These are phyloP conservation scores for Wickerhamiella sergipiensis DNA, from an alignment of 805 yeast species.

Conservation along the genomic window DNA sequence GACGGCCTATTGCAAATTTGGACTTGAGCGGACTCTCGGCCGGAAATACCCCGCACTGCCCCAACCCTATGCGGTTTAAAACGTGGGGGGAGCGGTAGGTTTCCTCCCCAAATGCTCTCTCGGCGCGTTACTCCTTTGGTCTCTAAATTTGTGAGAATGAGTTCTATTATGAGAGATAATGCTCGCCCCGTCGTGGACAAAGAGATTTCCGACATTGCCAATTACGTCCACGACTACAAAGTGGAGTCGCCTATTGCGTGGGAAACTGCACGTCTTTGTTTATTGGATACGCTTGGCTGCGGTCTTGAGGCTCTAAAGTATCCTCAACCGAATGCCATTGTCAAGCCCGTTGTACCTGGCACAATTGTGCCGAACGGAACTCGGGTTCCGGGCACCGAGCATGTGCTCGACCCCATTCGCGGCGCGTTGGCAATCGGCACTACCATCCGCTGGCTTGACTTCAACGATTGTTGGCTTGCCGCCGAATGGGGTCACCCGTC, in stretches of 20 bases:
- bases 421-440: constrained; percentile 48
- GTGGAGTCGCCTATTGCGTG: constrained; percentile 34
- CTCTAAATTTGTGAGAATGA: constrained; percentile 4
- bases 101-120: neutral
- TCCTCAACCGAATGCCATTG: constrained; percentile 33
- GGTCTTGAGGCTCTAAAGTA: constrained; percentile 46
- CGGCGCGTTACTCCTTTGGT: neutral
- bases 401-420: constrained; percentile 40
- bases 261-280: constrained; percentile 42
- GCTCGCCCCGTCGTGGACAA: constrained; percentile 39
- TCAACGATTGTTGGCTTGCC: constrained; percentile 52
- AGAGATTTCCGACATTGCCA: constrained; percentile 36
- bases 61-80: neutral
- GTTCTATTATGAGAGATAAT: constrained; percentile 29
- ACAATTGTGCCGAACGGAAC: constrained; percentile 42
- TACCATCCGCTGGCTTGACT: constrained; percentile 46
- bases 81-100: neutral
- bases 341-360: constrained; percentile 47
- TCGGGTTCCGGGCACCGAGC: constrained; percentile 39
- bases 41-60: neutral
- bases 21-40: neutral
- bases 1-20: too few relatives aligned
- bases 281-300: constrained; percentile 46
- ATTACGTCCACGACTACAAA: constrained; percentile 35
- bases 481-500: constrained; percentile 64